These are phyloP conservation scores for Phytophthora brassicae DNA, from an alignment of 352 stramenopile species.

Conservation along the genomic window DNA sequence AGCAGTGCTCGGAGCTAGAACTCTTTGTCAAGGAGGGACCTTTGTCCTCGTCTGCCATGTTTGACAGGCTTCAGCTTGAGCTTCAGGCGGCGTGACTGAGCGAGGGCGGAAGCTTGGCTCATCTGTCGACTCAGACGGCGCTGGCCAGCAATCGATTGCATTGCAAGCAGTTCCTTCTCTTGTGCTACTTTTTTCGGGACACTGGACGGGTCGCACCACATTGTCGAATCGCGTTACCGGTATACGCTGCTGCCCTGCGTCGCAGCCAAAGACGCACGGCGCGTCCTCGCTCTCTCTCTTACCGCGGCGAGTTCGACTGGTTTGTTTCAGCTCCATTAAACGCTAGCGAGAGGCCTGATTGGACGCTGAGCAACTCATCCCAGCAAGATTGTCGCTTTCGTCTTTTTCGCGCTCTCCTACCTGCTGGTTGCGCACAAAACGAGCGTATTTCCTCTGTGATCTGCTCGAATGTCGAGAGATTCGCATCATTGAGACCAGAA, in stretches of 20 bases:
- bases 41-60: slow-evolving; percentile 22
- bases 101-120: slow-evolving; percentile 10
- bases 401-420: slow-evolving; percentile 15
- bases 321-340: slow-evolving; percentile 9
- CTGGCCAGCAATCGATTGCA: slow-evolving; percentile 20
- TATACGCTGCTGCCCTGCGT: not conserved
- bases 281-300: slow-evolving; percentile 12
- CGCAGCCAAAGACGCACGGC: slow-evolving; percentile 6
- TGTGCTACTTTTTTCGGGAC: slow-evolving; percentile 19
- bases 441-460: slow-evolving; percentile 17
- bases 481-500: slow-evolving; percentile 11
- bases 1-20: no score
- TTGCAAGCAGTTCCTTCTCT: slow-evolving; percentile 16
- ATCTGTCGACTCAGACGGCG: slow-evolving; percentile 28
- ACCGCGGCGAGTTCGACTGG: slow-evolving; percentile 13
- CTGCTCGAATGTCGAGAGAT: slow-evolving; percentile 23
- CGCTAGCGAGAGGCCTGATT: slow-evolving; percentile 5
- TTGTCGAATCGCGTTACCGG: slow-evolving; percentile 23
- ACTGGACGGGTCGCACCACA: slow-evolving; percentile 12
- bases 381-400: slow-evolving; percentile 17
- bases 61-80: slow-evolving; percentile 11
- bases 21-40: slow-evolving; percentile 31
- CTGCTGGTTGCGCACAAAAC: slow-evolving; percentile 9
- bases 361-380: slow-evolving; percentile 22
- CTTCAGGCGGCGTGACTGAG: no score